Conservation (phyloP, 2,329 filamentous ascomycete species). For the Phialocephala subalpina region DNA sequence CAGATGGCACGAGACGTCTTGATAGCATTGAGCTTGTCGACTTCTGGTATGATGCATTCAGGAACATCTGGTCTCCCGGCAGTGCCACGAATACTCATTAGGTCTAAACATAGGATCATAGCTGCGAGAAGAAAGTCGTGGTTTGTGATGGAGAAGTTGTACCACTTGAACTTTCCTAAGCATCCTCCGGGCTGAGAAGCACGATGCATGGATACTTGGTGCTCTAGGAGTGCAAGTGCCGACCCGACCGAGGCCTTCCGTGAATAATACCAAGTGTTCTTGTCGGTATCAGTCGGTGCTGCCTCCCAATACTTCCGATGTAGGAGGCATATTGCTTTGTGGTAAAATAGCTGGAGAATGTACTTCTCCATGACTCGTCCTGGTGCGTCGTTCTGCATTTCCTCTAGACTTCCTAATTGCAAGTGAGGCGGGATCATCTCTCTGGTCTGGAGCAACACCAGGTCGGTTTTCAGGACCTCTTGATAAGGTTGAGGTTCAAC, state of each 20-base stretch:
- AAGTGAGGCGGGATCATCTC: constrained; percentile 55
- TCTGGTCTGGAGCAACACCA: constrained; percentile 54
- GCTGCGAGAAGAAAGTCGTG: constrained; percentile 69
- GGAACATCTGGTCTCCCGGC: constrained; percentile 3
- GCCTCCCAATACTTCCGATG: constrained; percentile 63
- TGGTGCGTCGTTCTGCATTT: constrained; percentile 57
- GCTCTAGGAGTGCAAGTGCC: constrained; percentile 55
- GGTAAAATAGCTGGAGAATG: constrained; percentile 58
- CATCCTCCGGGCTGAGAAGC: constrained; percentile 61
- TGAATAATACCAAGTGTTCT: constrained; percentile 58
- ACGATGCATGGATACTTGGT: constrained; percentile 57
- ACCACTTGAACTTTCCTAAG: constrained; percentile 61
- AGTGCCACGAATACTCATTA: constrained; percentile 29
- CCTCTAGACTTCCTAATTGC: constrained; percentile 55
- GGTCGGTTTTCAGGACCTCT: constrained; percentile 59
- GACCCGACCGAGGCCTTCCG: constrained; percentile 58
- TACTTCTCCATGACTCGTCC: constrained; percentile 59
- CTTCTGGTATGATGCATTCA: constrained; percentile 29
- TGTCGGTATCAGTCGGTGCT: constrained; percentile 42
- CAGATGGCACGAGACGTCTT: constrained; percentile 35
- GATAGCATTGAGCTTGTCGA: constrained; percentile 34
- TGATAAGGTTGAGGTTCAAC: constrained; percentile 56
- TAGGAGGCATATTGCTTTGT: constrained; percentile 62
- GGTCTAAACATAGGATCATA: constrained; percentile 64
- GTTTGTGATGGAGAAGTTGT: constrained; percentile 62